These are phyloP conservation scores for Dendrothele bispora DNA, from an alignment of 768 basidiomycete species.

Conservation along the genomic window DNA sequence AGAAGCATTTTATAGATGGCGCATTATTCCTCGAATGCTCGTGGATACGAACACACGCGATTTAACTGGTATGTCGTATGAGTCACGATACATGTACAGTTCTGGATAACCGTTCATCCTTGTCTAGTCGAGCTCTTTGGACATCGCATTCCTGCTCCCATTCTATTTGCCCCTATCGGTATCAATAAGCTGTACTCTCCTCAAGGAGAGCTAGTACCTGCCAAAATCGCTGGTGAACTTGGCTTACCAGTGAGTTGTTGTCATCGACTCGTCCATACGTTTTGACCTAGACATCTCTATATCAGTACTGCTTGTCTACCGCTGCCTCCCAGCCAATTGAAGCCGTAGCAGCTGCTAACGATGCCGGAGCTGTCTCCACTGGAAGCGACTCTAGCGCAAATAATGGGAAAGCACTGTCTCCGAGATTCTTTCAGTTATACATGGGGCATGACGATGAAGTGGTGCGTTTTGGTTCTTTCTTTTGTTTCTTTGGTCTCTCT, in stretches of 20 bases:
- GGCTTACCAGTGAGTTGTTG: conserved; percentile 34
- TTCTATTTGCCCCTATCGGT: conserved; percentile 57
- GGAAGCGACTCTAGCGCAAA: conserved; percentile 40
- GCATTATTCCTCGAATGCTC: conserved; percentile 57
- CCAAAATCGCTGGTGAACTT: conserved; percentile 47
- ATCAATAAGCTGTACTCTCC: conserved; percentile 51
- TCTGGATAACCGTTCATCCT: background rate
- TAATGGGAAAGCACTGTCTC: conserved; percentile 34
- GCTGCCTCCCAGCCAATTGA: conserved; percentile 51
- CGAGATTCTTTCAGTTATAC: conserved; percentile 57
- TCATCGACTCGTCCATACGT: conserved; percentile 1
- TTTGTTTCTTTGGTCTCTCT: background rate
- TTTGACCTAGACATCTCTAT: conserved; percentile 10
- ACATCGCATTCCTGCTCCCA: conserved; percentile 48
- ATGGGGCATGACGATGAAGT: conserved; percentile 55
- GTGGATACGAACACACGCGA: conserved; percentile 50
- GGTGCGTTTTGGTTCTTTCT: conserved; percentile 19
- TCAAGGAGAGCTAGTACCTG: conserved; percentile 45
- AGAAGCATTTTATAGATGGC: conserved; percentile 54
- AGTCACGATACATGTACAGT: background rate
- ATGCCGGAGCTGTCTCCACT: conserved; percentile 33
- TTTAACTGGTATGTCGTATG: conserved; percentile 34
- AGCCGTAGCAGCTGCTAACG: conserved; percentile 49
- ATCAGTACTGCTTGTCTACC: conserved; percentile 54
- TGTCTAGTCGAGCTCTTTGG: conserved; percentile 43